Percentiles rank a stretch among this genome's conserved stretches.
Evolutionary conservation across 768 basidiomycete genomes (phyloP).

Genomic region (Leucosporidium scottii): DNA sequence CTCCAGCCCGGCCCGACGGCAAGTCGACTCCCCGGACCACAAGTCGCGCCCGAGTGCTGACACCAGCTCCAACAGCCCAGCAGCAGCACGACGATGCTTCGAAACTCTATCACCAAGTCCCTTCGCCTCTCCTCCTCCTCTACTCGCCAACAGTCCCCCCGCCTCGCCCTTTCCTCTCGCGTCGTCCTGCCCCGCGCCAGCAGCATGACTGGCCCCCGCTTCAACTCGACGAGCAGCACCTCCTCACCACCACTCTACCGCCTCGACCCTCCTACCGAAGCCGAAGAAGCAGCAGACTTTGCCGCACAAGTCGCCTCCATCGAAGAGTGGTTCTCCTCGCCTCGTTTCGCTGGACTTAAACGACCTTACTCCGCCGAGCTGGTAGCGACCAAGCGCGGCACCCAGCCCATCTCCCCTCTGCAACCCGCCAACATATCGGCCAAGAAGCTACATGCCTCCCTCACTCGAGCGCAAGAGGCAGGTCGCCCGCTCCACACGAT

Average conservation of each 20-base stretch:
- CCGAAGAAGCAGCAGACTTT: conserved; percentile 35
- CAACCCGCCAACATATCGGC: conserved; percentile 66
- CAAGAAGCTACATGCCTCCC: conserved; percentile 69
- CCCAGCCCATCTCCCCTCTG: conserved; percentile 66
- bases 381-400: conserved; percentile 84
- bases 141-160: too few relatives aligned
- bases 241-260: conserved; percentile 26
- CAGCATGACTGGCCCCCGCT: too few relatives aligned
- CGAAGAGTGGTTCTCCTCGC: conserved; percentile 63
- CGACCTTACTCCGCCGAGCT: conserved; percentile 72
- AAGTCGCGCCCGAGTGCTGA: too few relatives aligned
- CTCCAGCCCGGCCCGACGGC: too few relatives aligned
- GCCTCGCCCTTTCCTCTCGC: too few relatives aligned
- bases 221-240: too few relatives aligned
- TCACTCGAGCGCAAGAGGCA: conserved; percentile 57
- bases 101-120: too few relatives aligned
- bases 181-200: too few relatives aligned
- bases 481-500: conserved; percentile 76
- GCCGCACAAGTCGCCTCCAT: conserved; percentile 46
- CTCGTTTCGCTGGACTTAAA: conserved; percentile 65
- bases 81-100: too few relatives aligned
- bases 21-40: too few relatives aligned
- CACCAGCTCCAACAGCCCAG: too few relatives aligned
- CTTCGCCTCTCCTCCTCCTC: too few relatives aligned
- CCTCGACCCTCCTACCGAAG: conserved; percentile 32